Percentiles rank a stretch among this genome's conserved stretches.
phyloP scores from a whole-genome alignment of 345 rosid species.

The Turritis glabra region DNA sequence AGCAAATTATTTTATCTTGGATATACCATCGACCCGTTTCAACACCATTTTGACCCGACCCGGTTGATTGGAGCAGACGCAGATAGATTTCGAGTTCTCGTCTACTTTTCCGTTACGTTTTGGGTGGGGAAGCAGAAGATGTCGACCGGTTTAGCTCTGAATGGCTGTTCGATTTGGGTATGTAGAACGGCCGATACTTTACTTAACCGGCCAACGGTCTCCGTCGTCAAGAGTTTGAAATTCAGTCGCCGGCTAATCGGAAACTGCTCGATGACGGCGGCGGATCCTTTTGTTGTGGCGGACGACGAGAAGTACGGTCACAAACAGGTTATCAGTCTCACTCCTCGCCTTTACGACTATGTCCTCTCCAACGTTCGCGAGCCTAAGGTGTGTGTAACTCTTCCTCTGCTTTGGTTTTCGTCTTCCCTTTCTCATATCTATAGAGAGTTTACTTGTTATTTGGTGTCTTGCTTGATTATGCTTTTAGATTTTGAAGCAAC shows the following conservation, averaged over 20 bases:
- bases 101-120: background rate
- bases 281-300: conserved; percentile 48
- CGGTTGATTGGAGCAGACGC: background rate
- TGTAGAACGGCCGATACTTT: conserved; percentile 9
- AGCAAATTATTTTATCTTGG: background rate
- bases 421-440: background rate
- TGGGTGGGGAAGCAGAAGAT: background rate
- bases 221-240: conserved; percentile 19
- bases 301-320: conserved; percentile 70
- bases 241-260: conserved; percentile 31
- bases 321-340: conserved; percentile 75
- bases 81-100: background rate
- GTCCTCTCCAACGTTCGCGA: conserved; percentile 84
- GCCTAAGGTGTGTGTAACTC: conserved; percentile 51
- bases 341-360: conserved; percentile 77
- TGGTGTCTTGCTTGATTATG: background rate
- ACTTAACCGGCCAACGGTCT: conserved; percentile 15
- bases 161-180: conserved; percentile 31
- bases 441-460: background rate
- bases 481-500: conserved; percentile 65
- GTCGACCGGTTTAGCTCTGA: conserved; percentile 34
- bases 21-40: background rate
- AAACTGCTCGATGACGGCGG: conserved; percentile 37
- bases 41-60: conserved; percentile 18
- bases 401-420: background rate